These are phyloP conservation scores for Wolfiporia cocos DNA, from an alignment of 1,284 basidiomycete genomes.

Conservation along the genomic window DNA sequence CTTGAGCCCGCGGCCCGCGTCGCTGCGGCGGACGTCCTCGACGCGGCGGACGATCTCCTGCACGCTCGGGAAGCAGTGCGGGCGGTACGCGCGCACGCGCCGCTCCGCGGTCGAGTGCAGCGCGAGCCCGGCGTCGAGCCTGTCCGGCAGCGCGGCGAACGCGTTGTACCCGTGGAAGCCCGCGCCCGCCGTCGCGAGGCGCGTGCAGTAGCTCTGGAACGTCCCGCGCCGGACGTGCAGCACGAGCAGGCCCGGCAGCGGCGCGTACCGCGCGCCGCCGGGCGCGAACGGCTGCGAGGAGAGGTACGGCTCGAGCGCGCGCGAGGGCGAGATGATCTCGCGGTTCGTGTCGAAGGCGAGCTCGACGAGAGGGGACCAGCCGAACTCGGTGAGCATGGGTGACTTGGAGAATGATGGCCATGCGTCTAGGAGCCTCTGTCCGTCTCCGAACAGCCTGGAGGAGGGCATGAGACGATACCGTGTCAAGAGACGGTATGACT, in stretches of 20 bases:
- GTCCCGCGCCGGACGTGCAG: slow-evolving; percentile 61
- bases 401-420: slow-evolving; percentile 32
- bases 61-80: slow-evolving; percentile 36
- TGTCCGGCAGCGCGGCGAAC: slow-evolving; percentile 35
- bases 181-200: slow-evolving; percentile 36
- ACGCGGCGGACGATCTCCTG: slow-evolving; percentile 34
- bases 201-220: slow-evolving; percentile 43
- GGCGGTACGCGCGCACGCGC: slow-evolving; percentile 24
- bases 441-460: slow-evolving; percentile 29
- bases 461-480: too few relatives aligned
- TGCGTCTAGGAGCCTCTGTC: slow-evolving; percentile 25
- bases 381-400: slow-evolving; percentile 30
- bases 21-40: slow-evolving; percentile 18
- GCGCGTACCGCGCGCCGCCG: slow-evolving; percentile 12
- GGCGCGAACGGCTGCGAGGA: slow-evolving; percentile 6
- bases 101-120: slow-evolving; percentile 26
- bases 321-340: slow-evolving; percentile 22
- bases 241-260: slow-evolving; percentile 39
- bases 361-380: slow-evolving; percentile 34
- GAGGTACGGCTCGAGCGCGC: slow-evolving; percentile 10
- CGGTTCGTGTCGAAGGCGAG: slow-evolving; percentile 29
- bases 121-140: slow-evolving; percentile 32
- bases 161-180: slow-evolving; percentile 37
- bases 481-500: slow-evolving; percentile 2
- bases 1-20: slow-evolving; percentile 15